Base-by-base conservation (phyloP, 371 early-diverging fungal species). In the Zancudomyces culisetae region DNA sequence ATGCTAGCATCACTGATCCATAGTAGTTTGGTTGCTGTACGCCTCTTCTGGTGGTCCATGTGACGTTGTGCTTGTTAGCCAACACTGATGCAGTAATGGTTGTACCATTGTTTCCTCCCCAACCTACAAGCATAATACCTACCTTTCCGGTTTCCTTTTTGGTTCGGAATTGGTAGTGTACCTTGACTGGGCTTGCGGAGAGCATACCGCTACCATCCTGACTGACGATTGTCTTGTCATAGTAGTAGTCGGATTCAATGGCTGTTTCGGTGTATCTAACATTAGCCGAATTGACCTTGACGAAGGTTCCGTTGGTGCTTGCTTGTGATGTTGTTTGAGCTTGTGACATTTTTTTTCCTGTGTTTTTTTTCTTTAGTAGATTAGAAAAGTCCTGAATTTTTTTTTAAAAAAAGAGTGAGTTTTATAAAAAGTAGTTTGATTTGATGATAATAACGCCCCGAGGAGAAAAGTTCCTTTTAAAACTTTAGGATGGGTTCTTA, bases 101-200 rank as follows among this genome's bases (percentile, higher is more conserved):
- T 54, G 92, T 85, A 49, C 94, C 97, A 71, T 96, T 96, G 82
- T 96, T 96, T 56, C 97, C 97, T 61, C 93, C 94, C 90, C 89
- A 90, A 29, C 97, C 97, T 59, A 96, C 93, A 72, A 96, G 80
- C 94, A 96, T 90, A 52, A 96, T 70, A 63, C 95, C 85, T 60
- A 66, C 64, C 63, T 60, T 61, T 13, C 65, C 71, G 51, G 91
- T 81, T 49, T 64, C 69, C 62, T 77, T 70, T 35, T 81, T 81
- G 58, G 88, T 87, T 71, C 83, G 80, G 78, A 95, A 92, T 56
- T 81, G 70, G 75, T 87, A 95, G 58, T 66, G 64, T 59, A 80
- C 79, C 67, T 89, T 80, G 55, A 80, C 83, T 55, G 95, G 93
- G 59, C 76, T 72, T 63, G 83, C 91, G 50, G 70, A 70, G 55